Percentiles rank a stretch among this genome's conserved stretches.
Evolutionary conservation across 495 filamentous ascomycete genomes (phyloP).

Genomic region (Neurospora africana): DNA sequence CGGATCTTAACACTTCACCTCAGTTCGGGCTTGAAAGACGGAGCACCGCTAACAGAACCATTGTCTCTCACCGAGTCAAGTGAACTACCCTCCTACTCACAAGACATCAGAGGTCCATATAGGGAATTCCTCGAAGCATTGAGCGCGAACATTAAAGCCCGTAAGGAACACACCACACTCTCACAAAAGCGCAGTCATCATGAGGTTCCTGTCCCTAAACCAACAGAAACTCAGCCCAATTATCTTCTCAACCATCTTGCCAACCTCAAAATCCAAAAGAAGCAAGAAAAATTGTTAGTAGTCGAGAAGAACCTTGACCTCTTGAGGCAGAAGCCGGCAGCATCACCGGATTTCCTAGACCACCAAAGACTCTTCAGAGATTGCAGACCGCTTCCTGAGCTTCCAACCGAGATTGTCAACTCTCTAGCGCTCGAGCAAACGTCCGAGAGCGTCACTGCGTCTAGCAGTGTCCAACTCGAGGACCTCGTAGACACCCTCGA

Average conservation of each 20-base stretch:
- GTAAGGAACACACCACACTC: conserved; percentile 32
- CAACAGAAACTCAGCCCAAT: conserved; percentile 7
- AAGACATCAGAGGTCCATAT: conserved; percentile 23
- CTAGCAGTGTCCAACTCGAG: conserved; percentile 26
- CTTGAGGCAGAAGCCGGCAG: conserved; percentile 45
- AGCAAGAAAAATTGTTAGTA: conserved; percentile 41
- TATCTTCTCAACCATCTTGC: conserved; percentile 41
- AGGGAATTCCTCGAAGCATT: conserved; percentile 48
- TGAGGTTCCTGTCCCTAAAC: neutral
- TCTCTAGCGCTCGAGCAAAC: conserved; percentile 27
- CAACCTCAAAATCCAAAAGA: conserved; percentile 38
- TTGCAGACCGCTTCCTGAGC: conserved; percentile 34
- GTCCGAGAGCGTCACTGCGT: neutral
- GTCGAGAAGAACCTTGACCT: conserved; percentile 33
- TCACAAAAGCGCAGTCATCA: conserved; percentile 12
- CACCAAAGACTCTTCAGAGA: conserved; percentile 31
- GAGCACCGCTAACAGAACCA: conserved; percentile 17
- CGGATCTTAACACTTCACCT: conserved; percentile 32
- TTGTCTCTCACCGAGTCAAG: conserved; percentile 28
- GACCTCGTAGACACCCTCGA: conserved; percentile 51
- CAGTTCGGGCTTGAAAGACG: conserved; percentile 21
- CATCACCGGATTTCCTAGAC: conserved; percentile 38
- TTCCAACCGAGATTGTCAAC: conserved; percentile 37
- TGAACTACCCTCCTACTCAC: conserved; percentile 7
- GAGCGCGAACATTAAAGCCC: conserved; percentile 45